Percentiles rank a stretch among this genome's conserved stretches.
phyloP scores from a whole-genome alignment of 75 land plant species.

The Larix kaempferi region DNA sequence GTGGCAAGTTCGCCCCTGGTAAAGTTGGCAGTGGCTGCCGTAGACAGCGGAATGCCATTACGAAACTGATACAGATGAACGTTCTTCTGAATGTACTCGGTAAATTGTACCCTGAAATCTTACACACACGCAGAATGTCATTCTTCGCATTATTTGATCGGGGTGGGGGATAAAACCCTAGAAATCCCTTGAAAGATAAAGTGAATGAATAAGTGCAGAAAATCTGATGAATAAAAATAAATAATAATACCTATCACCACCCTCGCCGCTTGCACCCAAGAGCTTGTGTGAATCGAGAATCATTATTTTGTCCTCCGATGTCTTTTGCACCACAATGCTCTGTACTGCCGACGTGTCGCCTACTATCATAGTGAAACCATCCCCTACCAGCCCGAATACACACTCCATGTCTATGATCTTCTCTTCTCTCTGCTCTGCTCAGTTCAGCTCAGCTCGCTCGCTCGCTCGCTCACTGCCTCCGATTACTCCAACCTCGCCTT shows the following conservation, averaged over 20 bases:
- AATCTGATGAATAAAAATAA: no score
- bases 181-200: neutral
- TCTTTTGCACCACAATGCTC: constrained; percentile 44
- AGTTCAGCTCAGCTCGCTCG: neutral
- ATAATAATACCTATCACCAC: constrained; percentile 59
- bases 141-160: neutral
- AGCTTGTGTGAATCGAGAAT: constrained; percentile 94
- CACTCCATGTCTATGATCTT: constrained; percentile 25
- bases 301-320: constrained; percentile 73
- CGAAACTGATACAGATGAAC: constrained; percentile 77
- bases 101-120: constrained; percentile 72
- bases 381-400: constrained; percentile 35
- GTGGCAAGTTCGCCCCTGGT: constrained; percentile 85
- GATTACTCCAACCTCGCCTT: no score
- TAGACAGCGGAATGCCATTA: constrained; percentile 84
- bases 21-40: constrained; percentile 88
- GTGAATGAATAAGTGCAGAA: no score
- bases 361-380: constrained; percentile 25
- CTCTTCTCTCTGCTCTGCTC: neutral
- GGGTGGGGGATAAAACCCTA: neutral
- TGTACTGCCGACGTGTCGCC: constrained; percentile 38
- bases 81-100: constrained; percentile 94
- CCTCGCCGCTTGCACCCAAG: constrained; percentile 77
- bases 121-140: neutral
- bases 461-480: no score